phyloP scores from a whole-genome alignment of 2,329 filamentous ascomycete genomes.

The Macrophomina phaseolina region DNA sequence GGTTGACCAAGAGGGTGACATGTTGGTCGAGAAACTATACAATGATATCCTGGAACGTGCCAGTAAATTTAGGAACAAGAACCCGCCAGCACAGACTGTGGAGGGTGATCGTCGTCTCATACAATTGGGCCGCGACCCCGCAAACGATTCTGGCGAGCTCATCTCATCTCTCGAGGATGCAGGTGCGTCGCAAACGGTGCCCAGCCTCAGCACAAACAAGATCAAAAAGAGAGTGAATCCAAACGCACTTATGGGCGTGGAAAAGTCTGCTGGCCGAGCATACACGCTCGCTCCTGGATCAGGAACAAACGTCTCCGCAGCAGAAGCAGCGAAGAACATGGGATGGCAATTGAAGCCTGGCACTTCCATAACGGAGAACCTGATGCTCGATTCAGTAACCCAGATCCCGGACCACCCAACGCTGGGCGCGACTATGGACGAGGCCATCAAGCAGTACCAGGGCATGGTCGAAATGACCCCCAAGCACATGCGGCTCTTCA shows the following conservation, averaged over 20 bases:
- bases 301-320: constrained; percentile 72
- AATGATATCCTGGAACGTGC: constrained; percentile 94
- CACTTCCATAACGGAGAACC: constrained; percentile 64
- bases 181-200: constrained; percentile 57
- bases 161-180: constrained; percentile 77
- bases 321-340: constrained; percentile 77
- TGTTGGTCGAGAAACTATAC: constrained; percentile 87
- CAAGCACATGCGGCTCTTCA: constrained; percentile 87
- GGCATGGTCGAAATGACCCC: constrained; percentile 80
- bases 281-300: constrained; percentile 72
- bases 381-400: constrained; percentile 73
- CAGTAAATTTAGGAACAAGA: constrained; percentile 85
- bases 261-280: constrained; percentile 72
- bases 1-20: constrained; percentile 75
- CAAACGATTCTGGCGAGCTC: constrained; percentile 62
- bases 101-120: constrained; percentile 84
- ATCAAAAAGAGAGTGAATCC: constrained; percentile 22
- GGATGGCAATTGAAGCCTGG: constrained; percentile 79
- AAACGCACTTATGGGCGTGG: constrained; percentile 55
- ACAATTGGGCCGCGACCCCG: constrained; percentile 79
- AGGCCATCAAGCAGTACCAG: constrained; percentile 88
- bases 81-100: constrained; percentile 70
- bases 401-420: constrained; percentile 69
- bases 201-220: constrained; percentile 40
- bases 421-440: constrained; percentile 88